Evolutionary conservation across 495 filamentous ascomycete genomes (phyloP).

Genomic region (Penicillium alfredii): DNA sequence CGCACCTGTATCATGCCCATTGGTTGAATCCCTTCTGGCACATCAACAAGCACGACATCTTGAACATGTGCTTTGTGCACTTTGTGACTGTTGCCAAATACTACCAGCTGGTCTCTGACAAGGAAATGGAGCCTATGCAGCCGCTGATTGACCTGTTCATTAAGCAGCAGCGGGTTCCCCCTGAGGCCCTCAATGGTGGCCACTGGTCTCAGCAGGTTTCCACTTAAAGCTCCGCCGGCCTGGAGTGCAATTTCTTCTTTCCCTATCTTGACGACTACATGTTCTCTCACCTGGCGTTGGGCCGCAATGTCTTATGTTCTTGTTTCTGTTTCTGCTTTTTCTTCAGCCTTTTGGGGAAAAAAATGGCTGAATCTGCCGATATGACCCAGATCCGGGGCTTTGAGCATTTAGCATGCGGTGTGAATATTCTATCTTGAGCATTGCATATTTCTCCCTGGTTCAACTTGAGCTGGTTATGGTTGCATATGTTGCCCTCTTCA

Average conservation of each 20-base stretch:
- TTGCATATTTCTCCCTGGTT: slow-evolving; percentile 21
- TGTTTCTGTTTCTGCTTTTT: slow-evolving; percentile 14
- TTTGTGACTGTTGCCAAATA: slow-evolving; percentile 85
- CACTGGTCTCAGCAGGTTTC: slow-evolving; percentile 42
- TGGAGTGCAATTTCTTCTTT: slow-evolving; percentile 11
- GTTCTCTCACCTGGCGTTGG: slow-evolving; percentile 40
- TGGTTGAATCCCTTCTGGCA: slow-evolving; percentile 80
- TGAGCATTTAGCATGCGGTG: slow-evolving; percentile 43
- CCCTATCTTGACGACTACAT: slow-evolving; percentile 24
- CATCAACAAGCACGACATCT: slow-evolving; percentile 71
- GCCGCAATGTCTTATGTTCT: slow-evolving; percentile 21
- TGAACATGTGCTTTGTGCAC: slow-evolving; percentile 94
- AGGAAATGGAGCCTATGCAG: slow-evolving; percentile 91
- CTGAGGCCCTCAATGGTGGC: slow-evolving; percentile 50
- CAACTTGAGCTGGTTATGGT: slow-evolving; percentile 11
- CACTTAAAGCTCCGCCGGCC: slow-evolving; percentile 29
- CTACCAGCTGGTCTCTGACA: slow-evolving; percentile 71
- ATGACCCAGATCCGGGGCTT: slow-evolving; percentile 21
- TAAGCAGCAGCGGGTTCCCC: slow-evolving; percentile 73
- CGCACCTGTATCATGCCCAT: slow-evolving; percentile 83
- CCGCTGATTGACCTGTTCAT: slow-evolving; percentile 85
- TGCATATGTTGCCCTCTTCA: slow-evolving; percentile 9
- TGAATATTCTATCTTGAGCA: slow-evolving; percentile 31
- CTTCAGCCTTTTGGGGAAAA: slow-evolving; percentile 15
- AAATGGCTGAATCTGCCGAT: slow-evolving; percentile 19